Evolutionary conservation across 2,329 filamentous ascomycete genomes (phyloP), one percentile per base, ranked within the genome.

Genomic region (Aspergillus costaricaensis): DNA sequence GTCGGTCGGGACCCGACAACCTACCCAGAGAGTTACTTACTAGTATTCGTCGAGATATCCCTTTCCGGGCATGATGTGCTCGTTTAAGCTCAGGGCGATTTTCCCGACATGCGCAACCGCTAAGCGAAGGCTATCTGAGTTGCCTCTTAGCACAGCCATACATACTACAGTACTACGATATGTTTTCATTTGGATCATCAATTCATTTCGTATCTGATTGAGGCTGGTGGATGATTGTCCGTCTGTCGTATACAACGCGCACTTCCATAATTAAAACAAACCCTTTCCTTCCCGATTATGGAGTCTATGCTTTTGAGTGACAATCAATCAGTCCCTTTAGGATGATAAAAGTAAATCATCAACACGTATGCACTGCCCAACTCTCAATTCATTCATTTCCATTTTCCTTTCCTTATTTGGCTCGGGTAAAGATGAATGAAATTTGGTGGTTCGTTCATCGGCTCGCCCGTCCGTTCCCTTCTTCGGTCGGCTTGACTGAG

Each of bases 11-110:
- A 36, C 32, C 32, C 32, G 10, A 36, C 10, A 36, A 14, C 32
- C 32, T 14, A 15, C 32, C 25, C 25, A 27, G 25, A 27, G 25
- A 27, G 6, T 27, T 5, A 14, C 4, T 32, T 5, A 21, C 19
- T 21, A 36, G 32, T 36, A 36, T 54, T 54, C 52, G 52, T 43
- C 23, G 41, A 55, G 25, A 55, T 55, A 17, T 47, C 53, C 53
- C 41, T 30, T 30, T 44, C 27, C n/a, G 41, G 53, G n/a, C 15
- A 55, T n/a, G 53, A 55, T 47, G 39, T 19, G 17, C 36, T 19
- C 23, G 17, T 55, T 47, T 55, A 55, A 55, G 53, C 53, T 55
- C 53, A 41, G 53, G 4, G 43, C 43, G 53, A 55, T 55, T 55
- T 27, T 44, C 53, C 39, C 39, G 53, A 44, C 53, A 44, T 4